Base-by-base conservation (phyloP, 768 basidiomycete species). In the Tulasnella sp. region DNA sequence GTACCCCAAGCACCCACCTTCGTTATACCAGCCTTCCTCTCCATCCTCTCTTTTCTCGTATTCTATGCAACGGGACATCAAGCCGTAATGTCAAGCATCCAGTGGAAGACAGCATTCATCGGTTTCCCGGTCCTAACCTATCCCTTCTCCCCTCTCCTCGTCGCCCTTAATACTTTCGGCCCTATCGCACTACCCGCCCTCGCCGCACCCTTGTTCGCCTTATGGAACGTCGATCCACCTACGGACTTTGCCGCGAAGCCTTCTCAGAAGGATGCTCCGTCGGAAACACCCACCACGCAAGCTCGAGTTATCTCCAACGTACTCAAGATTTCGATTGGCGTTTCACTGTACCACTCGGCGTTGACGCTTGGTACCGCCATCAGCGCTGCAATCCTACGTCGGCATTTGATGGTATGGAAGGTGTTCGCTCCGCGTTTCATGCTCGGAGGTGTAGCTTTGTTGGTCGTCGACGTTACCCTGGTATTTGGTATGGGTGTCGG, bases 391-490 rank as follows among this genome's bases (percentile, higher is more conserved):
- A 77, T 81, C 63, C 69, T 93, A 50, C 70, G 91, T 61, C 68
- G 91, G 42, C 92, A 97, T 67, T 68, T 96, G 62, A 96, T 96
- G 92, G 92, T 97, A 21, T 99, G 96, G 96, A 97, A 98, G 71
- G 83, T 98, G 3, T 99, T 97, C 65, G 94, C 93, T 35, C 96
- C 96, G 61, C 72, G 94, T 61, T 96, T 93, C 67, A 93, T 97
- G 83, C 66, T 78, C 14, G 86, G 77, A 0, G 88, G 78, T 0
- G 64, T 80, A 3, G 76, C 77, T 27, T 67, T 94, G 34, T 39
- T 89, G 3, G 77, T 77, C 1, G 79, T 88, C 2, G 94, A 98
- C 69, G 34, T 82, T 0, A 83, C 74, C 0, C 69, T 85, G 17
- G 52, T 90, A 49, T 29, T 84, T 12, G 86, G 81, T 0, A 72